Percentiles rank a stretch among this genome's conserved stretches.
Evolutionary conservation across 176 grass and related monocot species (phyloP).

Genomic region (Raddia distichophylla): DNA sequence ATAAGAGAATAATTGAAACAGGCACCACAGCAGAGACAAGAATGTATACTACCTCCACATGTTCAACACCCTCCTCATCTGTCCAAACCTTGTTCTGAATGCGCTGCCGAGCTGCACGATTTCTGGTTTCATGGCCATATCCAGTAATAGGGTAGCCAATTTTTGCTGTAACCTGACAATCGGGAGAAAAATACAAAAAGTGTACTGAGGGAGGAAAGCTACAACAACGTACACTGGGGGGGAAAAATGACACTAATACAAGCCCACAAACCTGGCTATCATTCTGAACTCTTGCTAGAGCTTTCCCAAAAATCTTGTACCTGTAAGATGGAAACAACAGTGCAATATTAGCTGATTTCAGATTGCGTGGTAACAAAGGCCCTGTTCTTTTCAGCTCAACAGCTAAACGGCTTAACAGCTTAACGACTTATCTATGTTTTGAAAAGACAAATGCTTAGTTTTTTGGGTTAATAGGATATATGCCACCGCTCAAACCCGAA

Average conservation of each 20-base stretch:
- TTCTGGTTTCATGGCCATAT: constrained; percentile 95
- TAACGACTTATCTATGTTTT: no score
- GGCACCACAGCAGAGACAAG: not conserved
- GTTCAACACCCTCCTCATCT: constrained; percentile 93
- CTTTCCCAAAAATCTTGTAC: constrained; percentile 96
- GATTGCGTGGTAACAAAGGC: not conserved
- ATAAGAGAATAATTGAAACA: constrained; percentile 2
- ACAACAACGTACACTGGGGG: constrained; percentile 17
- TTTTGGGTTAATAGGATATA: no score
- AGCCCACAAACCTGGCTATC: constrained; percentile 68
- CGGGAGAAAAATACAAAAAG: constrained; percentile 5
- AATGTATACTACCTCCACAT: constrained; percentile 74
- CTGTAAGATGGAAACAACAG: constrained; percentile 44
- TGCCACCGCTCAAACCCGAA: no score
- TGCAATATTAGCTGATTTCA: constrained; percentile 25
- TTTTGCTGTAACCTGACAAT: constrained; percentile 65
- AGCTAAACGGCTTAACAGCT: no score
- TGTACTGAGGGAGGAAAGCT: constrained; percentile 27
- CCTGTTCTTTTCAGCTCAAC: no score
- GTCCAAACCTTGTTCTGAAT: constrained; percentile 91
- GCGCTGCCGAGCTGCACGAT: constrained; percentile 84
- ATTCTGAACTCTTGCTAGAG: constrained; percentile 82
- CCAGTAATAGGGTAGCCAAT: constrained; percentile 94
- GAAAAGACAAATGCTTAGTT: no score
- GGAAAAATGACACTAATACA: not conserved